Base-by-base conservation (phyloP, 768 basidiomycete genomes). In the Boletus sensibilis region DNA sequence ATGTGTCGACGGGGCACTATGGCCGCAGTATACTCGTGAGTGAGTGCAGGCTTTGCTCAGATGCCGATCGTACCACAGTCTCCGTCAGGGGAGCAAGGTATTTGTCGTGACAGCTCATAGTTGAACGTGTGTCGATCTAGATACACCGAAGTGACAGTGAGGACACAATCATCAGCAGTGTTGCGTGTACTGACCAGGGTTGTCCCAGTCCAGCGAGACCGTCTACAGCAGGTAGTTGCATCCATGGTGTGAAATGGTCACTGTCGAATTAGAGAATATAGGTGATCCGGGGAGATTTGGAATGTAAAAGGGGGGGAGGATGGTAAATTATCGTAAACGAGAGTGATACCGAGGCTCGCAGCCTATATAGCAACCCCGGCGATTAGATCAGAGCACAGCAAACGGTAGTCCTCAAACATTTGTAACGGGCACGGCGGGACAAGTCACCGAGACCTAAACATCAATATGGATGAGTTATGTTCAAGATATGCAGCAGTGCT, bases 361-460 rank as follows among this genome's bases (percentile, higher is more conserved):
- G 50, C 33, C 34, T 68, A 68, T 68, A 68, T 66, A 68, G 39
- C 42, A 13, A 34, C 31, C 20, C 16, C 49, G 9, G 53, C 13
- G 31, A 61, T 53, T 57, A 44, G 53, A 57, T 62, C 59, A 51
- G 25, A 18, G 46, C 65, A 66, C 63, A 68, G 65, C 52, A 62
- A 49, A 11, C 1, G 21, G 10, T 23, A 33, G 33, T 54, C 16
- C 43, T 16, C 20, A 3, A 39, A 46, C 38, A 49, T 18, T 23
- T n/a, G 6, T 27, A 40, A 49, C 43, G 18, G 55, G 42, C 35
- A 50, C 60, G 57, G 59, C 33, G 23, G 23, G 35, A 40, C 8
- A 16, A 29, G 18, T 37, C 51, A 46, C 53, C 49, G 49, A 33
- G 18, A 50, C 48, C 31, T 31, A 25, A 40, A 34, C 20, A 47